Base-by-base conservation (phyloP, 1,284 basidiomycete genomes). In the Irpex rosettiformis region DNA sequence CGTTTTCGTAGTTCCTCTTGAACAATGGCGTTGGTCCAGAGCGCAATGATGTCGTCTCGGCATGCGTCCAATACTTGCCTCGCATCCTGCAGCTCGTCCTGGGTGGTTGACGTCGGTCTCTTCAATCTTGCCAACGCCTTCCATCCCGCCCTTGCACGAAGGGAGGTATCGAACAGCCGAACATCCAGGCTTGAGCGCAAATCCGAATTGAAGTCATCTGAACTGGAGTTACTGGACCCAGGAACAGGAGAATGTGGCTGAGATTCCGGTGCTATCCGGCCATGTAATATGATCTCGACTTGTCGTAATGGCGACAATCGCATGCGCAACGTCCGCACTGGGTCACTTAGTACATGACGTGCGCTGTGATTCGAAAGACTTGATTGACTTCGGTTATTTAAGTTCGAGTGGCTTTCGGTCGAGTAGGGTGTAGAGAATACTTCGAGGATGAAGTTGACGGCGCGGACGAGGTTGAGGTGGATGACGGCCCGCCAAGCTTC, bases 401-500 rank as follows among this genome's bases (percentile, higher is more conserved):
- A 10, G 7, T 48, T 33, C 11, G 42, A 47, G 30, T 45, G 51
- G 13, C 47, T 27, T 13, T 25, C 30, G 29, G 40, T 6, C n/a
- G 54, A 43, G 5, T 54, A 54, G 13, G 60, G 54, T 25, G 37
- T 59, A 16, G 61, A 29, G 11, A 84, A 69, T 56, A 80, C 65
- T 54, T 80, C 77, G 27, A 86, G 73, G 52, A 86, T 75, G 66
- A 80, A 80, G 66, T 82, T 84, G 62, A 85, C 77, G 42, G 81
- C 82, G 57, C 81, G 80, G 54, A 84, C 78, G 58, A 86, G 80
- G 67, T 86, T 86, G 64, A 86, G 78, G 64, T 84, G 80, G 55
- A 87, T 83, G 61, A 86, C 78, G 3, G 83, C 79, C 25, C 82
- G 77, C 84, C 84, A 87, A 48, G 79, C 73, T 55, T 78, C 79